Percentiles rank a stretch among this genome's conserved stretches.
These are phyloP conservation scores for Pilatotrama ljubarskyi DNA, from an alignment of 768 basidiomycete genomes.

Conservation along the genomic window DNA sequence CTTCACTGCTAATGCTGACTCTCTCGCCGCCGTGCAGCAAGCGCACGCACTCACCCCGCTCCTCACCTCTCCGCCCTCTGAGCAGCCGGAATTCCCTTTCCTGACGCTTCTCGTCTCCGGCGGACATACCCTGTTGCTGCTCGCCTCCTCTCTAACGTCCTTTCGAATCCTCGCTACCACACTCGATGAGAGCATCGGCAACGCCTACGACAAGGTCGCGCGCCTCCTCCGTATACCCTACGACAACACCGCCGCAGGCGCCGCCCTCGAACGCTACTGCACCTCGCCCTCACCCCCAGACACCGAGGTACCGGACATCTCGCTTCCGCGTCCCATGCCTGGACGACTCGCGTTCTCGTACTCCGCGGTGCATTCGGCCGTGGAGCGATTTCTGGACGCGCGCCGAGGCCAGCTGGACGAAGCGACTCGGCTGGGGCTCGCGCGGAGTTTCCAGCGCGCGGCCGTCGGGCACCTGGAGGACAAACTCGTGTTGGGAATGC, in stretches of 20 bases:
- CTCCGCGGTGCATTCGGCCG: constrained; percentile 69
- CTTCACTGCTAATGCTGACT: too few relatives aligned
- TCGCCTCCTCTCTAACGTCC: constrained; percentile 55
- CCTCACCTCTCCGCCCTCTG: constrained; percentile 53
- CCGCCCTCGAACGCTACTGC: constrained; percentile 78
- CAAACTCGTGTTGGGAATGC: constrained; percentile 62
- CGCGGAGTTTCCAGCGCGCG: constrained; percentile 70
- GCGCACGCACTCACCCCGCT: constrained; percentile 86
- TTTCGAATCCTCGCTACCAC: constrained; percentile 78
- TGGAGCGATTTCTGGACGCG: constrained; percentile 55
- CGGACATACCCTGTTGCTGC: constrained; percentile 89
- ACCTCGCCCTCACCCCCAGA: constrained; percentile 29
- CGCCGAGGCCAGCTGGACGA: constrained; percentile 44
- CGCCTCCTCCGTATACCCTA: constrained; percentile 67
- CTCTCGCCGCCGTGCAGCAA: constrained; percentile 66
- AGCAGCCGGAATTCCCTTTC: constrained; percentile 73
- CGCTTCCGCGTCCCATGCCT: constrained; percentile 39
- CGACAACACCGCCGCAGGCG: constrained; percentile 66
- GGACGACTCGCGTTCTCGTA: constrained; percentile 74
- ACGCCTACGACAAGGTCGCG: constrained; percentile 82
- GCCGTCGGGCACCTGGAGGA: constrained; percentile 73
- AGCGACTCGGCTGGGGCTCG: constrained; percentile 49
- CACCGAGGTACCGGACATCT: not conserved
- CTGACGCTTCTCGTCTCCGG: constrained; percentile 87
- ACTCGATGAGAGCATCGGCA: constrained; percentile 73